These are phyloP conservation scores for Raffaelea arxii DNA, from an alignment of 2,329 filamentous ascomycete genomes.

Conservation along the genomic window DNA sequence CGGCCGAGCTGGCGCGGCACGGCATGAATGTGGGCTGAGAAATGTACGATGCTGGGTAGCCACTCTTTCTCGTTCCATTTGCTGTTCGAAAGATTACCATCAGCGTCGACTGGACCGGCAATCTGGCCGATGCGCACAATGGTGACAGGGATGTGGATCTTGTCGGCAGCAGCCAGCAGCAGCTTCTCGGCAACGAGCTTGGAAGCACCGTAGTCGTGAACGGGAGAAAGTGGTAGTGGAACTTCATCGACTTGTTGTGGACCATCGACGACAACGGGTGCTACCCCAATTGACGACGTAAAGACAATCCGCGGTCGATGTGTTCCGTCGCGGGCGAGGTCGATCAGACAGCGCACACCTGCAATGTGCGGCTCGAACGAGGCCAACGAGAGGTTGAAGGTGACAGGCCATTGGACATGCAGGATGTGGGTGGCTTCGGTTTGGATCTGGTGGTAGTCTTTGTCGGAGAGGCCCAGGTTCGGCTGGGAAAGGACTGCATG, in stretches of 20 bases:
- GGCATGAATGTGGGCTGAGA: not conserved
- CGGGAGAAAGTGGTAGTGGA: too few relatives aligned
- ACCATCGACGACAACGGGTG: too few relatives aligned
- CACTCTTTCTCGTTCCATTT: not conserved
- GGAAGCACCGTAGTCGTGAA: not conserved
- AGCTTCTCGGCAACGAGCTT: not conserved
- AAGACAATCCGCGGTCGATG: not conserved
- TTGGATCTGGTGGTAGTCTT: conserved; percentile 25
- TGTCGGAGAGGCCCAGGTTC: conserved; percentile 34
- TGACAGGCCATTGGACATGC: conserved; percentile 48
- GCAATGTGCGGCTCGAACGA: conserved; percentile 41
- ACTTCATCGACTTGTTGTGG: too few relatives aligned
- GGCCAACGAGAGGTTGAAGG: conserved; percentile 38
- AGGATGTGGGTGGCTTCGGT: conserved; percentile 33
- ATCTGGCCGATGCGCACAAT: not conserved
- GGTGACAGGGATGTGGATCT: not conserved
- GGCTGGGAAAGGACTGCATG: conserved; percentile 36
- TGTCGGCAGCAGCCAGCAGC: not conserved
- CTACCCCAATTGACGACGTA: not conserved
- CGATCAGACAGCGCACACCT: conserved; percentile 38
- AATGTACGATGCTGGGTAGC: not conserved
- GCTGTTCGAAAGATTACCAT: too few relatives aligned
- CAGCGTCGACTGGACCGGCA: not conserved
- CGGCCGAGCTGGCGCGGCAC: not conserved
- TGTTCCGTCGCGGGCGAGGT: conserved; percentile 19